Evolutionary conservation across 768 basidiomycete genomes (phyloP), one percentile per base, ranked within the genome.

Genomic region (Hygrocybe punicea): DNA sequence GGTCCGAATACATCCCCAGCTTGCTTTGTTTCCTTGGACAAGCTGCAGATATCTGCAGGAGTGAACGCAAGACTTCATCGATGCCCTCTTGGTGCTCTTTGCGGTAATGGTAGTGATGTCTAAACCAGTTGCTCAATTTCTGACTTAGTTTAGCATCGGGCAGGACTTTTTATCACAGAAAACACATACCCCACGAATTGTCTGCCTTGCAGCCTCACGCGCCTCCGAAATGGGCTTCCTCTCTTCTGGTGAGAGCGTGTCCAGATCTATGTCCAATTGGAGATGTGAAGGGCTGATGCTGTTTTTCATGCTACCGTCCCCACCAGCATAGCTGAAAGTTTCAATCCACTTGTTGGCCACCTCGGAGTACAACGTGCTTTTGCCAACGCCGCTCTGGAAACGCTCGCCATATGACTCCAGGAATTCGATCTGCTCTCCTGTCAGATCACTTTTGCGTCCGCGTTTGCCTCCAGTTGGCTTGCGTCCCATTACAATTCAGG

Each of bases 391-490:
- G 10, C 10, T 9, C 36, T 39, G 36, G 36, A 39, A 39, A n/a
- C 36, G 36, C 36, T 9, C 10, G 36, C 36, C 36, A n/a, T 39
- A 39, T 9, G 36, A 39, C 36, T 39, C 36, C 36, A 39, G 36
- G n/a, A 39, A 39, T n/a, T 39, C 10, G 9, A n/a, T 39, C 36
- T 39, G 36, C 9, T 9, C 36, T 9, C 10, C 10, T 9, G 36
- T 39, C 36, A 39, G n/a, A 9, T 39, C 36, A n/a, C 36, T 39
- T 39, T 39, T 39, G 36, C 36, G 36, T 39, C 36, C 36, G 10
- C 10, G 71, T 76, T 9, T 76, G 69, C 74, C n/a, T 9, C 36
- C 36, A n/a, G 36, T 39, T 9, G 10, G 36, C n/a, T 39, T 9
- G n/a, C 36, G 36, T 9, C 9, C 36, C 36, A 39, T 39, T 39